Percentiles rank a stretch among this genome's conserved stretches.
phyloP scores from a whole-genome alignment of 2,329 filamentous ascomycete genomes.

The Fusarium decemcellulare region DNA sequence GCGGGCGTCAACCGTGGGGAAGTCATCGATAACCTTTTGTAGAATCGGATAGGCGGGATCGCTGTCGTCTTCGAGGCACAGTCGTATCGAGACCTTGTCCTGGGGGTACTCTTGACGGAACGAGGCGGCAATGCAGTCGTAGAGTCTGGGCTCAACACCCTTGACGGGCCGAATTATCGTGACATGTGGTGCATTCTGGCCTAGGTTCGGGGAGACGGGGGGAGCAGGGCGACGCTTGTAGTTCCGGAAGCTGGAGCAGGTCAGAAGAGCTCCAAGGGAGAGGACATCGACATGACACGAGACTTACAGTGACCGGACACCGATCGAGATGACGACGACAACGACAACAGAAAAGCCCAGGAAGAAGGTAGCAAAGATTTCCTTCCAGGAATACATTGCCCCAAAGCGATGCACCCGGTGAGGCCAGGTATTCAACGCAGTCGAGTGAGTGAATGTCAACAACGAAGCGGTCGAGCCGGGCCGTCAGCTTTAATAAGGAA shows the following conservation, averaged over 20 bases:
- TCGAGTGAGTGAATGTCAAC: background rate
- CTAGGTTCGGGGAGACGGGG: slow-evolving; percentile 66
- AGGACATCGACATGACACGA: background rate
- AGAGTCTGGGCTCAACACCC: slow-evolving; percentile 89
- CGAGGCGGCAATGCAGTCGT: slow-evolving; percentile 91
- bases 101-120: slow-evolving; percentile 86
- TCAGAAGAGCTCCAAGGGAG: slow-evolving; percentile 3
- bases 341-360: slow-evolving; percentile 68
- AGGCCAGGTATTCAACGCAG: slow-evolving; percentile 9
- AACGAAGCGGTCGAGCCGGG: background rate
- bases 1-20: slow-evolving; percentile 77
- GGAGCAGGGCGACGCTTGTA: slow-evolving; percentile 65
- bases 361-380: slow-evolving; percentile 62
- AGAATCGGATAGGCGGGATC: slow-evolving; percentile 87
- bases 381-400: slow-evolving; percentile 49
- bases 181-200: slow-evolving; percentile 78
- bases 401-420: background rate
- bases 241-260: slow-evolving; percentile 61
- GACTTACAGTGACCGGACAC: slow-evolving; percentile 69
- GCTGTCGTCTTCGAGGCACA: slow-evolving; percentile 82
- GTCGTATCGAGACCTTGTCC: slow-evolving; percentile 81
- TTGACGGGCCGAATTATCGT: slow-evolving; percentile 96
- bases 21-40: slow-evolving; percentile 79
- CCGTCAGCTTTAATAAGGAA: background rate
- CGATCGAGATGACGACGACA: slow-evolving; percentile 68